phyloP scores from a whole-genome alignment of 225 moss, liverwort and hornwort genomes.

The Bryoerythrophyllum caledonicum region DNA sequence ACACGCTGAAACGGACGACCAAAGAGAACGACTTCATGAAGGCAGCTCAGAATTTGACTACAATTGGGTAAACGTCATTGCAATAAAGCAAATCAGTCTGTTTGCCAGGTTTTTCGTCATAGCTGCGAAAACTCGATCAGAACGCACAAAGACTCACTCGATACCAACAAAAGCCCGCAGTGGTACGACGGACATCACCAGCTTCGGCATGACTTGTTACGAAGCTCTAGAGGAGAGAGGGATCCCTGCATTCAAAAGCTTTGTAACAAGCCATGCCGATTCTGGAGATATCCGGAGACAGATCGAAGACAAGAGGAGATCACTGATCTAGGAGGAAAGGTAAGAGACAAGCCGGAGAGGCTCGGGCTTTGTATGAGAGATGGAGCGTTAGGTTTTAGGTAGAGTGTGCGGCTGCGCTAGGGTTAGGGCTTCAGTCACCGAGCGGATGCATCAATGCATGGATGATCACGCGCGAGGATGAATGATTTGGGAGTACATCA shows the following conservation, averaged over 20 bases:
- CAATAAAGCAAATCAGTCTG: constrained; percentile 43
- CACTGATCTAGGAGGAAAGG: background rate
- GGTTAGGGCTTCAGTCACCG: no score
- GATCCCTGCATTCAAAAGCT: no score
- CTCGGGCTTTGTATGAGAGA: background rate
- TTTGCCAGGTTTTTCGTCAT: constrained; percentile 44
- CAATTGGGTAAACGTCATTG: constrained; percentile 51
- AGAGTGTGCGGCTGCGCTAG: no score
- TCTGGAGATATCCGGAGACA: background rate
- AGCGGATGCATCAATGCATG: no score
- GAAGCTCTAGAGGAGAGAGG: background rate
- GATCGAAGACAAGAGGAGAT: no score
- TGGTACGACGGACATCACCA: background rate
- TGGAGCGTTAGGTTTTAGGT: background rate
- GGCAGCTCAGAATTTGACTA: constrained; percentile 52
- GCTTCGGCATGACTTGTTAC: constrained; percentile 12
- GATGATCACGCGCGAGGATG: no score
- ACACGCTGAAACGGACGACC: no score
- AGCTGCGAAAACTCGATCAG: background rate
- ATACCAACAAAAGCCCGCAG: accelerated
- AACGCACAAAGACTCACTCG: no score
- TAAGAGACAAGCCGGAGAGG: accelerated
- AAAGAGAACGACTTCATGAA: no score
- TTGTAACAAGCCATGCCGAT: constrained; percentile 14
- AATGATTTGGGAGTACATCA: no score